Evolutionary conservation across 108 stramenopile genomes (phyloP).

Genomic region (Fragilariopsis cylindrus): DNA sequence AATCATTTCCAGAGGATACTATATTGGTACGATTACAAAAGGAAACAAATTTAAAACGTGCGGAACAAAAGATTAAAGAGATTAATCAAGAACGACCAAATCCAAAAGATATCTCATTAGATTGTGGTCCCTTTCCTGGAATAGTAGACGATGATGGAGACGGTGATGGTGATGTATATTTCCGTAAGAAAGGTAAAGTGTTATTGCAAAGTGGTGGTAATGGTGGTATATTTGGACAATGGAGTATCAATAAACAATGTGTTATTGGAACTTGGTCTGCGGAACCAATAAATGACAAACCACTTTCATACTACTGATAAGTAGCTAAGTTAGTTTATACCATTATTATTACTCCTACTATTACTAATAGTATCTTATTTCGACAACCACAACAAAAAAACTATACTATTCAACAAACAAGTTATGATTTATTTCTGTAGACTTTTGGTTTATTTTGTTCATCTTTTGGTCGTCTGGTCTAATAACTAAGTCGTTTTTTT

Average conservation of each 20-base stretch:
- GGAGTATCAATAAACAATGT: neutral
- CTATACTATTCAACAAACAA: no score
- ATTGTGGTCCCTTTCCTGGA: neutral
- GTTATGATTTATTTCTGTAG: no score
- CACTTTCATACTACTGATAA: neutral
- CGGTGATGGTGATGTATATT: neutral
- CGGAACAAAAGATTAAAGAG: neutral
- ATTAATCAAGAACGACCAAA: neutral
- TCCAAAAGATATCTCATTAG: neutral
- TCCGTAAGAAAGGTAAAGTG: neutral
- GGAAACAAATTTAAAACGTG: neutral
- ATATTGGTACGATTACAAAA: neutral
- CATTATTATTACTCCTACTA: no score
- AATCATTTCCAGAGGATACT: neutral
- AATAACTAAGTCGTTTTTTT: no score
- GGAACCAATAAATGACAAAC: slow-evolving; percentile 2
- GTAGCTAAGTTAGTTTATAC: neutral
- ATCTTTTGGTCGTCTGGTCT: no score
- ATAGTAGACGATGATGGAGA: neutral
- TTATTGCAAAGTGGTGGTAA: neutral
- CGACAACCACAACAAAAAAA: no score
- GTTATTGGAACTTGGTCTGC: neutral
- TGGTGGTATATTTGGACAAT: no score
- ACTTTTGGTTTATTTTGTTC: no score
- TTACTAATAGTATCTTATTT: no score